Base-by-base conservation (phyloP, 2,329 filamentous ascomycete species). In the Xylaria sp. region DNA sequence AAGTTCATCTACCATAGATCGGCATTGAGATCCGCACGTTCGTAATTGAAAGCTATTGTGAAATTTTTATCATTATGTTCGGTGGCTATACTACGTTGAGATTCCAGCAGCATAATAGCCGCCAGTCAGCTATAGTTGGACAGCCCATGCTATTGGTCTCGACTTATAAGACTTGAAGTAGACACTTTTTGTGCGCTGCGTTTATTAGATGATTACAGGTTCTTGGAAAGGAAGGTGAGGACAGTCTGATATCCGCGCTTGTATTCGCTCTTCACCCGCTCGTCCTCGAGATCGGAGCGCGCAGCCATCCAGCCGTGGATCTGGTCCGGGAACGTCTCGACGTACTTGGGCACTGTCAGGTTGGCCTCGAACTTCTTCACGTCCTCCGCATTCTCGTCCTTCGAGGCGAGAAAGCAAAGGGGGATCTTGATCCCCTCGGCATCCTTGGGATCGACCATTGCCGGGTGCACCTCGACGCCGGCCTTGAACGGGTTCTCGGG, bases 291-390 rank as follows among this genome's bases (percentile, higher is more conserved):
- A 73, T 91, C 80, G 0, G 85, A 83, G 29, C 89, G 85, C 0
- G 90, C 89, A 1, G 87, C 88, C 90, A 92, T 92, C 89, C 89
- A 92, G 50, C 90, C 90, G 78, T 92, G 90, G 74, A 89, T 84
- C 83, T 91, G 90, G 73, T 88, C 88, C 27, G 74, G 73, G 73
- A 91, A 92, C n/a, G 77, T 88, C 81, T 92, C 89, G 60, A 91
- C 85, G 69, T 89, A 84, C 73, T 88, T 87, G 65, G 85, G 79
- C 1, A 80, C 84, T 31, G 79, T 80, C 58, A 91, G 81, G 10
- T 80, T 80, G n/a, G 81, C 77, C 75, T 86, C 82, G 68, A 87
- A 89, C 75, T 86, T 81, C 76, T 86, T 80, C 45, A 90, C 85
- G 44, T 82, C 83, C 3, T 86, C 84, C 0, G 77, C 80, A 2